Conservation (phyloP, 2,329 filamentous ascomycete genomes). For the Tolypocladium endophyticum region DNA sequence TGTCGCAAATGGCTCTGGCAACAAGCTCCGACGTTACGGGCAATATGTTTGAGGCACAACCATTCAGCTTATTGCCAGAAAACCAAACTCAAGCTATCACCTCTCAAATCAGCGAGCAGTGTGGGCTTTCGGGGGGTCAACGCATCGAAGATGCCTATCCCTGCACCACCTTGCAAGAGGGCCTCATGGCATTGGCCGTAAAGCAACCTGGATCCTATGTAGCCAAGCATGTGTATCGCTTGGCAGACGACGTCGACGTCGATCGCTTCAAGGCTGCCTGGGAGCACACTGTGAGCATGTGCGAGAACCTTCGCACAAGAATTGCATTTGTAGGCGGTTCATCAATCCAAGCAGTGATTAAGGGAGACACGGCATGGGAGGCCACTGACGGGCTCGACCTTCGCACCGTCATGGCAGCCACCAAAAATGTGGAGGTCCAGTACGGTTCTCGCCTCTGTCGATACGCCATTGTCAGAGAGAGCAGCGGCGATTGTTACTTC, state of each 20-base stretch:
- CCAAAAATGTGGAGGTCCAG: neutral
- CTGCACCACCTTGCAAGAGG: slow-evolving; percentile 27
- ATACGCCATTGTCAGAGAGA: neutral
- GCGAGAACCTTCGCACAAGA: slow-evolving; percentile 7
- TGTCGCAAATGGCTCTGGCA: neutral
- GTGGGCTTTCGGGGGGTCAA: neutral
- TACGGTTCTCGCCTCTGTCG: neutral
- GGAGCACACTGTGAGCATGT: slow-evolving; percentile 6
- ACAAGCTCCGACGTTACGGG: neutral
- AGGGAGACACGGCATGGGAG: neutral
- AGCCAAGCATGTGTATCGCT: slow-evolving; percentile 13
- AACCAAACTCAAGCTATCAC: neutral
- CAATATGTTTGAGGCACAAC: too few relatives aligned
- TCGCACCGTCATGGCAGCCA: neutral
- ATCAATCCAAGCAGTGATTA: slow-evolving; percentile 4
- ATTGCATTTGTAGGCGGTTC: slow-evolving; percentile 2
- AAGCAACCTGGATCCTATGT: slow-evolving; percentile 23
- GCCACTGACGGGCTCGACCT: neutral
- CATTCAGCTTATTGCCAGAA: slow-evolving; percentile 6
- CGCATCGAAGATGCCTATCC: slow-evolving; percentile 23
- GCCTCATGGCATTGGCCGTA: slow-evolving; percentile 23
- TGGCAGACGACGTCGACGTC: slow-evolving; percentile 10
- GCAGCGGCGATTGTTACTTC: slow-evolving; percentile 5
- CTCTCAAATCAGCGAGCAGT: neutral
- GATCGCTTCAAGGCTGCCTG: slow-evolving; percentile 16